Evolutionary conservation across 495 filamentous ascomycete species (phyloP).

Genomic region (Paragyromitra xinjiangensis): DNA sequence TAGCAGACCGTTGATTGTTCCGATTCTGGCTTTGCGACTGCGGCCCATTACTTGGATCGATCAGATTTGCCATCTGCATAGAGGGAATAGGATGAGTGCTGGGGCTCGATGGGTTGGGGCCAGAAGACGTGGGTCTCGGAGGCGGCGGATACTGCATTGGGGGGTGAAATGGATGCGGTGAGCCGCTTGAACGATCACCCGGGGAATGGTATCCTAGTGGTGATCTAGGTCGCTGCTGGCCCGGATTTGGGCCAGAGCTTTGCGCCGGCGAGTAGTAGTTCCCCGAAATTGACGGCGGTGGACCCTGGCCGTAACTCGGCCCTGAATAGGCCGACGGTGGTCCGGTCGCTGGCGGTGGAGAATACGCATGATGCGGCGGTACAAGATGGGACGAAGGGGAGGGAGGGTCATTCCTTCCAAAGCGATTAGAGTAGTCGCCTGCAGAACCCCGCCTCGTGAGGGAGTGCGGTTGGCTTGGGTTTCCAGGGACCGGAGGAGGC

Average conservation of each 20-base stretch:
- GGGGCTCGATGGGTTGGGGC: slow-evolving; percentile 51
- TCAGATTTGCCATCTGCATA: slow-evolving; percentile 56
- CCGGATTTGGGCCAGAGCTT: slow-evolving; percentile 47
- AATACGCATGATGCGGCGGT: slow-evolving; percentile 54
- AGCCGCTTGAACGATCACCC: slow-evolving; percentile 54
- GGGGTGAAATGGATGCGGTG: slow-evolving; percentile 55
- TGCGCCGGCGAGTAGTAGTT: slow-evolving; percentile 57
- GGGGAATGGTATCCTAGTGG: slow-evolving; percentile 54
- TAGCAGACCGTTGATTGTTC: slow-evolving; percentile 45
- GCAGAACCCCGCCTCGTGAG: slow-evolving; percentile 55
- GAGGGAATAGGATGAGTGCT: slow-evolving; percentile 52
- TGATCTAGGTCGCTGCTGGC: slow-evolving; percentile 56
- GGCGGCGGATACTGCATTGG: slow-evolving; percentile 53
- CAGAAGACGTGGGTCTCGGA: slow-evolving; percentile 51
- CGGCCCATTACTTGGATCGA: slow-evolving; percentile 48
- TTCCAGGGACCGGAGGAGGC: slow-evolving; percentile 59
- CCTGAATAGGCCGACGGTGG: slow-evolving; percentile 51
- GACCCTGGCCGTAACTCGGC: slow-evolving; percentile 51
- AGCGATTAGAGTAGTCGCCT: slow-evolving; percentile 54
- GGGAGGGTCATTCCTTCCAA: slow-evolving; percentile 53
- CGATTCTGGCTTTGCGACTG: slow-evolving; percentile 44
- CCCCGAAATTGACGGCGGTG: slow-evolving; percentile 52
- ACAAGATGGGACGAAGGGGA: slow-evolving; percentile 59
- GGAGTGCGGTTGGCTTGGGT: slow-evolving; percentile 53
- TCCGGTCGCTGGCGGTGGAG: slow-evolving; percentile 54